These are phyloP conservation scores for Pistacia integerrima DNA, from an alignment of 345 rosid species.

Conservation along the genomic window DNA sequence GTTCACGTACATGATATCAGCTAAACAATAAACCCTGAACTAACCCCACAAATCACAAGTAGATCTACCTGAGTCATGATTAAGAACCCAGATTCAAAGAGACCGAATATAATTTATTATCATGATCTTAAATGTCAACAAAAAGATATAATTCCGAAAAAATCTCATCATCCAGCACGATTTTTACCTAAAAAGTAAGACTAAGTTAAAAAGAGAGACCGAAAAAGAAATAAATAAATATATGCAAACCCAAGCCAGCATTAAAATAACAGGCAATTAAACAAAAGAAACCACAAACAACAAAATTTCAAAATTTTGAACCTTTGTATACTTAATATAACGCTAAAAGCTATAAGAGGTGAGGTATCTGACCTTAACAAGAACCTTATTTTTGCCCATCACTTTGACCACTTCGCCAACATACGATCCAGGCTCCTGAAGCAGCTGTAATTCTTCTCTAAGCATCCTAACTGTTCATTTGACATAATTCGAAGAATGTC, in stretches of 20 bases:
- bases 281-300: background rate
- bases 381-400: constrained; percentile 96
- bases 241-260: background rate
- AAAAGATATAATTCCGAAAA: no score
- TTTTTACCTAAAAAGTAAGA: no score
- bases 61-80: constrained; percentile 1
- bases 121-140: background rate
- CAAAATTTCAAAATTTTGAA: background rate
- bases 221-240: no score
- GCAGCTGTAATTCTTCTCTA: constrained; percentile 92
- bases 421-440: constrained; percentile 99
- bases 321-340: background rate
- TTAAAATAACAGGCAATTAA: background rate
- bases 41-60: background rate
- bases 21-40: background rate
- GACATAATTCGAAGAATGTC: constrained; percentile 9
- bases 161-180: no score
- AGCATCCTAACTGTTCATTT: constrained; percentile 80
- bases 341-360: background rate
- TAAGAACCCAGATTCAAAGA: background rate
- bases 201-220: no score
- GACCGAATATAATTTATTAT: background rate
- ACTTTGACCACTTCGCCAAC: constrained; percentile 99
- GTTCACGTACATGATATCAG: no score
- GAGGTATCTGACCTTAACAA: constrained; percentile 67